Percentiles rank a stretch among this genome's conserved stretches.
phyloP scores from a whole-genome alignment of 192 early-diverging fungal species.

The Backusella tarrabulga region DNA sequence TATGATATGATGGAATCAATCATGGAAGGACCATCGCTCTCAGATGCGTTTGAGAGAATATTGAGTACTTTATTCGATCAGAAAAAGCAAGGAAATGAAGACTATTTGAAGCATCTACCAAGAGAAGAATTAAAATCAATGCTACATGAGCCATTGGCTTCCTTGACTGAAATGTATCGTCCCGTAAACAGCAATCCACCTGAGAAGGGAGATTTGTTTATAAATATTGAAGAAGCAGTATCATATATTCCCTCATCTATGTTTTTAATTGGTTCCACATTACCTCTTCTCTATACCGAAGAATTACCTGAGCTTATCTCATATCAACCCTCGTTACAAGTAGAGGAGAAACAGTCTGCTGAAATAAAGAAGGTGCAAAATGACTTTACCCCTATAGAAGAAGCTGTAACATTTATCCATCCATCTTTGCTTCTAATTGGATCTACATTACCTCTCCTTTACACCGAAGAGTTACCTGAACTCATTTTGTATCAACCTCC shows the following conservation, averaged over 20 bases:
- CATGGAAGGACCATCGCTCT: background rate
- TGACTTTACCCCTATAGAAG: background rate
- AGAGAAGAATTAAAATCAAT: background rate
- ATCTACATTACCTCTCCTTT: background rate
- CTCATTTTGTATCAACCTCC: background rate
- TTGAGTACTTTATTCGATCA: background rate
- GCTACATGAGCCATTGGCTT: background rate
- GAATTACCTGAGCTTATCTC: background rate
- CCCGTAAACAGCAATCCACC: background rate
- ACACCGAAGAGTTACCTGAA: background rate
- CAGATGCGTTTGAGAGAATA: background rate
- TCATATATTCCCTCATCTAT: background rate
- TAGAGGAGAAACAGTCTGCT: background rate
- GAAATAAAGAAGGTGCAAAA: background rate
- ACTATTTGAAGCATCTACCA: background rate
- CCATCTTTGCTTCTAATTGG: background rate
- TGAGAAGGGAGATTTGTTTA: background rate
- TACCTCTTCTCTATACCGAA: background rate
- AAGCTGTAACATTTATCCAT: background rate
- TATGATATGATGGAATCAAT: conserved; percentile 2
- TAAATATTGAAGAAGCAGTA: background rate
- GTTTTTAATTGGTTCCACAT: background rate
- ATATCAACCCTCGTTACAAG: background rate
- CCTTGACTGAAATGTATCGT: background rate
- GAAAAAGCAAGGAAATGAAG: background rate